Percentiles rank a stretch among this genome's conserved stretches.
Evolutionary conservation across 805 yeast genomes (phyloP).

Genomic region (Kuraishia hungarica): DNA sequence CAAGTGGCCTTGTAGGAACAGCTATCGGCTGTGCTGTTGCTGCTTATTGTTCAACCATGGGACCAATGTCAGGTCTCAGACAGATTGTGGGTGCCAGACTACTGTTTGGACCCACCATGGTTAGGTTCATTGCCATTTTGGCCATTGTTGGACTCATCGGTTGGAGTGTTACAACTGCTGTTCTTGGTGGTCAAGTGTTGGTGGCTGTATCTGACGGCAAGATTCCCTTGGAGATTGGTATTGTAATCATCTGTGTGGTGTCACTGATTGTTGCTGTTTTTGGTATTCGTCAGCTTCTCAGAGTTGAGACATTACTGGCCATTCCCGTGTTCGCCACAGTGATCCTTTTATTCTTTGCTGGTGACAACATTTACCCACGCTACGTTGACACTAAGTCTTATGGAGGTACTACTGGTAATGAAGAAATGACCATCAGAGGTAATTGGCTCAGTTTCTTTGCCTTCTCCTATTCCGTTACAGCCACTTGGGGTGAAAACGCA

Average conservation of each 20-base stretch:
- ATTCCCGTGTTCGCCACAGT: constrained; percentile 64
- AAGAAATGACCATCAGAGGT: constrained; percentile 41
- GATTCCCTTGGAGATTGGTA: constrained; percentile 68
- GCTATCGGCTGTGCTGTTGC: constrained; percentile 68
- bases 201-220: constrained; percentile 54
- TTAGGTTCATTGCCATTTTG: constrained; percentile 64
- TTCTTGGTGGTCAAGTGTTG: constrained; percentile 81
- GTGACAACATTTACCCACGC: constrained; percentile 31
- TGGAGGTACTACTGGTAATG: constrained; percentile 19
- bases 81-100: constrained; percentile 81
- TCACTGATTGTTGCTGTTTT: constrained; percentile 64
- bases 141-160: constrained; percentile 74
- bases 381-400: constrained; percentile 27
- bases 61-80: constrained; percentile 84
- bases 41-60: constrained; percentile 79
- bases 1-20: constrained; percentile 56
- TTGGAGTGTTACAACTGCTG: constrained; percentile 92
- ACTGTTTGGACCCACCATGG: constrained; percentile 81
- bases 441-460: constrained; percentile 66
- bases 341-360: constrained; percentile 54
- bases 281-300: constrained; percentile 66
- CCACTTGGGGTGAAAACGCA: constrained; percentile 87
- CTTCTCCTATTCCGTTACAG: constrained; percentile 66
- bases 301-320: constrained; percentile 60
- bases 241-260: constrained; percentile 56